Base-by-base conservation (phyloP, 2,329 filamentous ascomycete species). In the Thermothelomyces thermophilus region DNA sequence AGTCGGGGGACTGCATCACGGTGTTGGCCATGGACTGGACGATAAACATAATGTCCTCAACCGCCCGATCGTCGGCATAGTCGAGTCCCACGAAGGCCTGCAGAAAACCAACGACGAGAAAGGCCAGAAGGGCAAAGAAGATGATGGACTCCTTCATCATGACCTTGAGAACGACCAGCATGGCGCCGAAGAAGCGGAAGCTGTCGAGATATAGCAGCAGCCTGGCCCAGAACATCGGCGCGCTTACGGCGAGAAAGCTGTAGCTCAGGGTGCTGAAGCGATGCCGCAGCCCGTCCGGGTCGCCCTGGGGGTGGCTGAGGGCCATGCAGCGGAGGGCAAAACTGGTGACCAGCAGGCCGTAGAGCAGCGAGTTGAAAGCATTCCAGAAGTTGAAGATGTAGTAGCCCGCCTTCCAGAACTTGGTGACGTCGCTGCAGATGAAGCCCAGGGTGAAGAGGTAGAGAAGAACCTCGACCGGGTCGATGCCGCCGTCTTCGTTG, bases 321-420 rank as follows among this genome's bases (percentile, higher is more conserved):
- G 90, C 91, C 41, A 94, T 75, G 59, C 95, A 78, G 30, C 93
- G 85, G 33, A 90, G 72, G 36, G 87, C 71, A 56, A 98, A 84
- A 2, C 88, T 95, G 3, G 87, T 79, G 0, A 82, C 79, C 30
- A 98, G 74, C 1, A 97, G 73, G 0, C 78, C 68, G 67, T 98
- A 98, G 0, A 98, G 75, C 0, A 84, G 76, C 22, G 80, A 78
- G 67, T 98, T 98, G 73, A 98, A 95, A 20, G 87, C 87, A 62
- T 95, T 96, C 93, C 93, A 97, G 67, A 98, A 98, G 17, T 88
- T 85, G 48, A 98, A 76, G 62, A 97, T 97, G 61, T 86, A 86
- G 54, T 86, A 80, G 9, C 93, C 93, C 13, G 95, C 87, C 66
- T 98, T 98, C 80, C 88, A 95, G 59, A 96, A 80, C 67, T 98